Percentiles rank a stretch among this genome's conserved stretches.
Conservation (phyloP, 208 protist species). For the Acanthamoeba quina region DNA sequence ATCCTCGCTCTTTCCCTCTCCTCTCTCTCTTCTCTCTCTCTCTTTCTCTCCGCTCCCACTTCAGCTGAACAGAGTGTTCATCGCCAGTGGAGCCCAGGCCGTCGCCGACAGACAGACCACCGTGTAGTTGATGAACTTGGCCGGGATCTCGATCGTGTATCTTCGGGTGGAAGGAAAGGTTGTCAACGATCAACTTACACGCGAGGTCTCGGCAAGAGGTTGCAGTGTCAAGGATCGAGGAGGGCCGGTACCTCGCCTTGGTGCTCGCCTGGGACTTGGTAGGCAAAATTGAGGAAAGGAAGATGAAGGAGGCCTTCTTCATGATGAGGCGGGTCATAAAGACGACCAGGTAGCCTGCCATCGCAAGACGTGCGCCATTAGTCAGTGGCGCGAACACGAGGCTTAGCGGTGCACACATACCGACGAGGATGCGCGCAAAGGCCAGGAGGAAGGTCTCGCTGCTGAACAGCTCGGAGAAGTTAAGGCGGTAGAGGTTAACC, state of each 20-base stretch:
- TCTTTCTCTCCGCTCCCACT: background rate
- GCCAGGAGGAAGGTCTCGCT: background rate
- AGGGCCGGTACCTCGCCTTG: background rate
- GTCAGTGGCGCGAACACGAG: background rate
- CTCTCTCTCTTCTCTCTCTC: background rate
- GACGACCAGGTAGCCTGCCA: conserved; percentile 3
- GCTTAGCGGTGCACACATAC: background rate
- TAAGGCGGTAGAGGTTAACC: conserved; percentile 19
- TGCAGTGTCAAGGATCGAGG: background rate
- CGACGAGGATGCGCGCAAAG: background rate
- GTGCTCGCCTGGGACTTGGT: background rate
- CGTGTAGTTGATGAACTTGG: conserved; percentile 38
- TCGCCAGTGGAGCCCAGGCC: background rate
- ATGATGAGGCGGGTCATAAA: conserved; percentile 15
- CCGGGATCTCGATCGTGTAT: background rate
- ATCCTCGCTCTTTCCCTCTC: background rate
- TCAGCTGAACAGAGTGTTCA: conserved; percentile 19
- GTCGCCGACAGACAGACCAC: conserved; percentile 31
- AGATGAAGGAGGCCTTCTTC: conserved; percentile 8
- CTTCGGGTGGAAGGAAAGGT: background rate
- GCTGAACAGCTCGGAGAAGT: background rate
- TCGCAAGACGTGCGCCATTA: background rate
- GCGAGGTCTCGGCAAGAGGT: too few species aligned
- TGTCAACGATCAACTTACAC: background rate
- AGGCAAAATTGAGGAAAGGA: conserved; percentile 25